These are phyloP conservation scores for Tetrapisispora fleetii DNA, from an alignment of 805 yeast species.

Conservation along the genomic window DNA sequence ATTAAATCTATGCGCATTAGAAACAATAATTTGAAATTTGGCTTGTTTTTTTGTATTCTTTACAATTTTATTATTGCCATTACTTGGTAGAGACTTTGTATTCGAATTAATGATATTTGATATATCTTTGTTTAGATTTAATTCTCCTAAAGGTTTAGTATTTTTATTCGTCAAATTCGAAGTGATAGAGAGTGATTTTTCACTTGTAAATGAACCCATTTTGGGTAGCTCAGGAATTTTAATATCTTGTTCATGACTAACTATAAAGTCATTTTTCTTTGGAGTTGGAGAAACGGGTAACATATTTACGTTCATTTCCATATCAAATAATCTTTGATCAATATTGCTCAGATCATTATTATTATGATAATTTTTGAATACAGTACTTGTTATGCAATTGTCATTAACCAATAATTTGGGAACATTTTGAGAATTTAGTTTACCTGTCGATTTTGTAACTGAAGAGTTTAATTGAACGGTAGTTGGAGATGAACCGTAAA, in stretches of 20 bases:
- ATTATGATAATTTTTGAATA: slow-evolving; percentile 1
- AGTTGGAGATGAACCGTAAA: slow-evolving; percentile 29
- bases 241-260: slow-evolving; percentile 4
- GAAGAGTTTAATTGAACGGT: slow-evolving; percentile 29
- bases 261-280: slow-evolving; percentile 9
- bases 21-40: slow-evolving; percentile 29
- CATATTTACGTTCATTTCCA: slow-evolving; percentile 7
- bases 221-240: slow-evolving; percentile 28
- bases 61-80: neutral
- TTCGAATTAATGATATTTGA: neutral
- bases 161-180: neutral
- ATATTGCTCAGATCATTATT: slow-evolving; percentile 7
- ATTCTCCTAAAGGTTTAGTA: neutral
- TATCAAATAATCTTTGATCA: slow-evolving; percentile 14
- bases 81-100: neutral
- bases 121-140: neutral
- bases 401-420: slow-evolving; percentile 9
- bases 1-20: slow-evolving; percentile 27
- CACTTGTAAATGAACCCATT: slow-evolving; percentile 30
- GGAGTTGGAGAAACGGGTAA: slow-evolving; percentile 28
- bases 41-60: slow-evolving; percentile 19
- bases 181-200: slow-evolving; percentile 8
- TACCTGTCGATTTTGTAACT: slow-evolving; percentile 23
- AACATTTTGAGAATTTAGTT: slow-evolving; percentile 10
- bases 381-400: neutral